phyloP scores from a whole-genome alignment of 2,329 filamentous ascomycete genomes.

The Hirsutella minnesotensis region DNA sequence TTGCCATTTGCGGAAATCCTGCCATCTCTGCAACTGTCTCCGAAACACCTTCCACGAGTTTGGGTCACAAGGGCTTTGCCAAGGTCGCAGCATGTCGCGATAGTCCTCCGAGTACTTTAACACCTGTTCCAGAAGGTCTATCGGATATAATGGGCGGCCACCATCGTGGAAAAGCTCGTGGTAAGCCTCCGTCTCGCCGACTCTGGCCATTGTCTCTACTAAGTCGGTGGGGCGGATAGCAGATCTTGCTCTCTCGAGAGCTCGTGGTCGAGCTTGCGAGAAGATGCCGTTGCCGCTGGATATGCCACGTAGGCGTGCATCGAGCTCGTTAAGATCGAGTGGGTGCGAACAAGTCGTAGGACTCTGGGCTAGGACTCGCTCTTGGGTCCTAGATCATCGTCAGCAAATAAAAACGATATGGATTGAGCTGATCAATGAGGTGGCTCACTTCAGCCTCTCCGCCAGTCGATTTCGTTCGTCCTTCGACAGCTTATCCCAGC shows the following conservation, averaged over 20 bases:
- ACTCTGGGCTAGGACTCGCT: not conserved
- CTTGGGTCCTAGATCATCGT: constrained; percentile 1
- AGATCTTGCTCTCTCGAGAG: not conserved
- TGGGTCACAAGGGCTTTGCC: constrained; percentile 1
- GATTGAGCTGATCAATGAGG: not conserved
- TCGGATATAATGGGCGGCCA: constrained; percentile 17
- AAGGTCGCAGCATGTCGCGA: constrained; percentile 15
- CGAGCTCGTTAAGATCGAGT: constrained; percentile 10
- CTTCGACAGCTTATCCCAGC: constrained; percentile 7
- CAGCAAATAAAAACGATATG: not conserved
- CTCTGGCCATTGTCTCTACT: not conserved
- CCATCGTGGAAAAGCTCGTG: constrained; percentile 17
- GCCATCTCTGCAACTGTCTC: constrained; percentile 15
- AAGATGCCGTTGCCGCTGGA: not conserved
- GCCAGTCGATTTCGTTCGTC: constrained; percentile 6
- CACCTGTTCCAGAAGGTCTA: constrained; percentile 15
- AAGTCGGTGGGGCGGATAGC: not conserved
- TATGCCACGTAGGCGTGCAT: constrained; percentile 8
- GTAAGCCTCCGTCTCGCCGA: constrained; percentile 12
- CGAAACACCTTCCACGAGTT: constrained; percentile 11
- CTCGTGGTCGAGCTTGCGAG: not conserved
- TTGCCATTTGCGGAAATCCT: constrained; percentile 19
- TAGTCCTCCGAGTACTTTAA: constrained; percentile 10
- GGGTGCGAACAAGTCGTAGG: constrained; percentile 2
- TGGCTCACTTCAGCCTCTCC: constrained; percentile 8